Conservation (phyloP, 495 filamentous ascomycete species). For the Thermothielavioides terrestris region DNA sequence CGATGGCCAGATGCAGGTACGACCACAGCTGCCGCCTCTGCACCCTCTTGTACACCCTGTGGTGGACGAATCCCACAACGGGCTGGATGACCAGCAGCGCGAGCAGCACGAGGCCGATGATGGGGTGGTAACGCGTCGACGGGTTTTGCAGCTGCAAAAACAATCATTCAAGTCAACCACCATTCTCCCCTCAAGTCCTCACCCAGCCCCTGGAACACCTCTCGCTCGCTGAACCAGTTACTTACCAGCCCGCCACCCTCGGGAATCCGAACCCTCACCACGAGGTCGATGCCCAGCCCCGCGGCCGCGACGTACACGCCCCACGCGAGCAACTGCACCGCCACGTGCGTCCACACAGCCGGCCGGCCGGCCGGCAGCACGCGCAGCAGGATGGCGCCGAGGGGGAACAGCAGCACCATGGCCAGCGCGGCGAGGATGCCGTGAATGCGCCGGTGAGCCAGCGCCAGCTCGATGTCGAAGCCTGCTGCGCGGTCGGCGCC, state of each 20-base stretch:
- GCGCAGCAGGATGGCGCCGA: conserved; percentile 44
- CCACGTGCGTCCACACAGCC: conserved; percentile 40
- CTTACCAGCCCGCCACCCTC: conserved; percentile 14
- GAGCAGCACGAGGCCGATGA: conserved; percentile 53
- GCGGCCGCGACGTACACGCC: conserved; percentile 45
- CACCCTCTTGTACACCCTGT: conserved; percentile 41
- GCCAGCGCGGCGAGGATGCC: conserved; percentile 31
- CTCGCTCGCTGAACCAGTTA: too few species aligned
- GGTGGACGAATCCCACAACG: conserved; percentile 53
- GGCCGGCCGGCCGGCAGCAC: conserved; percentile 24
- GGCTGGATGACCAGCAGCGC: conserved; percentile 50
- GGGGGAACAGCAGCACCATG: conserved; percentile 43
- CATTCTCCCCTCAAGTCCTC: too few species aligned
- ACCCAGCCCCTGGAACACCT: too few species aligned
- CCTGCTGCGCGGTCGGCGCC: background rate
- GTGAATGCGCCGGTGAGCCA: conserved; percentile 23
- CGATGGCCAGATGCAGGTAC: conserved; percentile 55
- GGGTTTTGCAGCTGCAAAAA: conserved; percentile 13
- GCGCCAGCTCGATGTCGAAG: background rate
- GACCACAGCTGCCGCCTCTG: conserved; percentile 42
- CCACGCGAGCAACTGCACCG: conserved; percentile 47
- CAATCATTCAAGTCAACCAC: background rate
- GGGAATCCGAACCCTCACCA: conserved; percentile 23
- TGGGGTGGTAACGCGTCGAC: conserved; percentile 34
- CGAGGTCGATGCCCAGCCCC: conserved; percentile 50